Base-by-base conservation (phyloP, 331 rosid species). In the Malus hybrid region DNA sequence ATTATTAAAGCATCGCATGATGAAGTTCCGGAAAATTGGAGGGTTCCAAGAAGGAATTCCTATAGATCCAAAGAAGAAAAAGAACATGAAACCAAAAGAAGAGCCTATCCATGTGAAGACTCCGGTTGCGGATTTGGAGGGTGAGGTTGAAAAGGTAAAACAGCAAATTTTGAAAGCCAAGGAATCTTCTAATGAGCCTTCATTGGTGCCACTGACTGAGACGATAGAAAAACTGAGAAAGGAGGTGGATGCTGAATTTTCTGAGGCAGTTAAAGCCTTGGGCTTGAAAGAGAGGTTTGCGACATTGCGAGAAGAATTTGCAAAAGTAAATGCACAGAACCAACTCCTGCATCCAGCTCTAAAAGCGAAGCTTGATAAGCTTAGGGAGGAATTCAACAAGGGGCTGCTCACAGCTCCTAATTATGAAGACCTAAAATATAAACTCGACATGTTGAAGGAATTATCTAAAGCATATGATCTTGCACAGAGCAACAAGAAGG, bases 21-120 rank as follows among this genome's bases (percentile, higher is more conserved):
- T 68, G 73, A 94, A 94, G 85, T 91, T 81, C 88, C 89, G 97
- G 52, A 91, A 90, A 75, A 82, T 94, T 24, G 97, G 99, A 67
- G 92, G 89, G 31, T 83, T 90, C 80, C 86, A 83, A 71, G 96
- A 91, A 90, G 96, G 94, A 66, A 39, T 90, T 73, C 95, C 92
- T 73, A 14, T 80, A 67, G 97, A 90, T 68, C 96, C 97, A 5
- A 74, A 75, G 82, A 86, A 34, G 87, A 85, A 82, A 71, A 5
- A 56, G 73, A 87, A 80, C 84, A 91, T 91, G 98, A 91, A 87
- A 83, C 85, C 77, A 89, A 94, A 63, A 79, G 97, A 89, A 19
- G 69, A 69, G 65, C 84, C 92, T 18, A 54, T 70, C 52, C 72
- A 78, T 75, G 70, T 71, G 48, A 85, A 75, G 85, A 84, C 82